These are phyloP conservation scores for Rhizomucor pusillus DNA, from an alignment of 371 early-diverging fungal species.

Conservation along the genomic window DNA sequence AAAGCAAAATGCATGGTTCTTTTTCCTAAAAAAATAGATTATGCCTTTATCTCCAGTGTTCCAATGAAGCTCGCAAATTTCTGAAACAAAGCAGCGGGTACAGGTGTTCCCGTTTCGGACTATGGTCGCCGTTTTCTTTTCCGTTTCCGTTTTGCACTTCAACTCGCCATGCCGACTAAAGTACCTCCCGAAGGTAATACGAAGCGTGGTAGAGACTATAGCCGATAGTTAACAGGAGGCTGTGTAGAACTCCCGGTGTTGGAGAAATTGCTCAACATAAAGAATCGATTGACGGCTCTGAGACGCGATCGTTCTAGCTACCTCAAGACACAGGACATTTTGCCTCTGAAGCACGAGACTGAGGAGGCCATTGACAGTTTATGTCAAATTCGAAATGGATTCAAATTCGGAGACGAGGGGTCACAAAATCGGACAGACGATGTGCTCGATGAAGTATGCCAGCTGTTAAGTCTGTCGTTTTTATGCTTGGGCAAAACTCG, in stretches of 20 bases:
- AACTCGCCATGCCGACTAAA: neutral
- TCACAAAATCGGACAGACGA: slow-evolving; percentile 66
- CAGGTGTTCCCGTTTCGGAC: neutral
- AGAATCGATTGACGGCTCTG: slow-evolving; percentile 66
- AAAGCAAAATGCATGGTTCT: too few species aligned
- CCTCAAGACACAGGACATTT: slow-evolving; percentile 58
- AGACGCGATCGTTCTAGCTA: slow-evolving; percentile 71
- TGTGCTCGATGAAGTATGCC: slow-evolving; percentile 73
- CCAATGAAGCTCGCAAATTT: too few species aligned
- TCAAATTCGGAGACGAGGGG: slow-evolving; percentile 16
- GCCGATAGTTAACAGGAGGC: neutral
- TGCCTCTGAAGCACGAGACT: slow-evolving; percentile 50
- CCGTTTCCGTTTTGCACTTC: neutral
- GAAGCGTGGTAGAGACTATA: neutral
- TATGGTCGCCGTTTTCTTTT: neutral
- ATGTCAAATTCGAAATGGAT: slow-evolving; percentile 24
- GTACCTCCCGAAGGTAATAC: slow-evolving; percentile 7
- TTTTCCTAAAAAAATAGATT: too few species aligned
- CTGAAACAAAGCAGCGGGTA: neutral
- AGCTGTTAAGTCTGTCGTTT: slow-evolving; percentile 75
- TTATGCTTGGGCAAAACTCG: slow-evolving; percentile 74
- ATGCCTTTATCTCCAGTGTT: too few species aligned
- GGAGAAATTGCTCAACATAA: slow-evolving; percentile 57
- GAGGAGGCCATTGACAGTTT: slow-evolving; percentile 30
- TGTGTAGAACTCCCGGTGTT: slow-evolving; percentile 61